phyloP scores from a whole-genome alignment of 2,329 filamentous ascomycete species.

The Diplocarpon mali region DNA sequence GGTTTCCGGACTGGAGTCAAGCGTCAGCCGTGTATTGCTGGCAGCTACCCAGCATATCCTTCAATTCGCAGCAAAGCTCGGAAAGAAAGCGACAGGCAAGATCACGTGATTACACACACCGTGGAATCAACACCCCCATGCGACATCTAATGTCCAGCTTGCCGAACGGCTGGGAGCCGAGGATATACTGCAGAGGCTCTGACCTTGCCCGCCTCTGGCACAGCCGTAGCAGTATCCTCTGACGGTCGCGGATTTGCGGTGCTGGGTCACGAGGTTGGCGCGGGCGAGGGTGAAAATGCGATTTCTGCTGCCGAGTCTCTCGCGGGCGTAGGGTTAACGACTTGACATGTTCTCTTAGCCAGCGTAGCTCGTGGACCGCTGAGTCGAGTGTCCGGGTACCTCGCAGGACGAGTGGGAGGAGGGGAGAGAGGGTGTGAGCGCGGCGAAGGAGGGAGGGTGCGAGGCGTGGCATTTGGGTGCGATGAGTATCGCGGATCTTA shows the following conservation, averaged over 20 bases:
- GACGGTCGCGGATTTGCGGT: too few species aligned
- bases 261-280: too few species aligned
- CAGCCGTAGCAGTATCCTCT: conserved; percentile 25
- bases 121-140: conserved; percentile 74
- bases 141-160: conserved; percentile 66
- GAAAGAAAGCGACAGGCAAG: too few species aligned
- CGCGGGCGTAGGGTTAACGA: neutral
- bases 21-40: too few species aligned
- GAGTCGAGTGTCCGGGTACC: conserved; percentile 52
- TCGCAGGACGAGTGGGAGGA: conserved; percentile 50
- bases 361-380: conserved; percentile 59
- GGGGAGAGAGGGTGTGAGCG: conserved; percentile 41
- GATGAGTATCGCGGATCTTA: neutral
- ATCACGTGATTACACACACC: conserved; percentile 33
- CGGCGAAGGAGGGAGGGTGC: conserved; percentile 43
- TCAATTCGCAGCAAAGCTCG: too few species aligned
- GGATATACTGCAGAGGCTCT: conserved; percentile 76
- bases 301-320: conserved; percentile 19
- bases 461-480: conserved; percentile 44
- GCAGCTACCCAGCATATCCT: too few species aligned
- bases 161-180: conserved; percentile 84
- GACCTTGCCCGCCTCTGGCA: conserved; percentile 45
- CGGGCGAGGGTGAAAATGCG: too few species aligned
- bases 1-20: conserved; percentile 45
- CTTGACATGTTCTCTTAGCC: conserved; percentile 53